A percentile compares a stretch with the other conserved stretches of the same genome.
Evolutionary conservation across 2,329 filamentous ascomycete species (phyloP).

Genomic region (Elsinoe necatrix): DNA sequence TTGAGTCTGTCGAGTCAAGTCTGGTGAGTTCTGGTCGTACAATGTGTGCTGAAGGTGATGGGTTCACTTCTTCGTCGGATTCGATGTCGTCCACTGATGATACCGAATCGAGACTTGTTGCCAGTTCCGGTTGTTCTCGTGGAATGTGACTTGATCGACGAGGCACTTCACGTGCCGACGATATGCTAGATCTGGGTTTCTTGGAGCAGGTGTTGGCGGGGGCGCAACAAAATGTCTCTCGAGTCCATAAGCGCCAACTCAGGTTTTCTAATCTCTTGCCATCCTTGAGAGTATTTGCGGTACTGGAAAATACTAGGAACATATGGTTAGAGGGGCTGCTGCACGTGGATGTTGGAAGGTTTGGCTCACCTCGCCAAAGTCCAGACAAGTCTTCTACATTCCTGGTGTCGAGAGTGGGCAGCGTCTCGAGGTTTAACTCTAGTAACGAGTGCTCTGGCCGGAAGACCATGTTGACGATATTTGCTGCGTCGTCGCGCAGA

Average conservation of each 20-base stretch:
- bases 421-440: constrained; percentile 81
- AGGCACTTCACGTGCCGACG: constrained; percentile 19
- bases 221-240: constrained; percentile 84
- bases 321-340: constrained; percentile 3
- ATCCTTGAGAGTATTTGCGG: constrained; percentile 87
- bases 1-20: constrained; percentile 60
- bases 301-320: constrained; percentile 66
- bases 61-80: constrained; percentile 40
- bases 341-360: not conserved
- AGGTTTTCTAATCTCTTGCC: constrained; percentile 89
- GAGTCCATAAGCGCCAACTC: constrained; percentile 90
- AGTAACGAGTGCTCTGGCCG: constrained; percentile 76
- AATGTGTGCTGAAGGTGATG: constrained; percentile 38
- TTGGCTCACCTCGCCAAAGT: constrained; percentile 82
- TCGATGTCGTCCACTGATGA: constrained; percentile 33
- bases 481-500: constrained; percentile 5
- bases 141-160: constrained; percentile 23
- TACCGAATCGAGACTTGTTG: constrained; percentile 38
- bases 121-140: constrained; percentile 35
- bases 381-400: constrained; percentile 90
- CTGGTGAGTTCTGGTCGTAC: constrained; percentile 56
- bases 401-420: constrained; percentile 88
- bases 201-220: constrained; percentile 38
- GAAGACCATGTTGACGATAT: constrained; percentile 60
- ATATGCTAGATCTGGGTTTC: constrained; percentile 20